Percentiles rank a stretch among this genome's conserved stretches.
Conservation (phyloP, 352 stramenopile species). For the Thalassiosira sp. region DNA sequence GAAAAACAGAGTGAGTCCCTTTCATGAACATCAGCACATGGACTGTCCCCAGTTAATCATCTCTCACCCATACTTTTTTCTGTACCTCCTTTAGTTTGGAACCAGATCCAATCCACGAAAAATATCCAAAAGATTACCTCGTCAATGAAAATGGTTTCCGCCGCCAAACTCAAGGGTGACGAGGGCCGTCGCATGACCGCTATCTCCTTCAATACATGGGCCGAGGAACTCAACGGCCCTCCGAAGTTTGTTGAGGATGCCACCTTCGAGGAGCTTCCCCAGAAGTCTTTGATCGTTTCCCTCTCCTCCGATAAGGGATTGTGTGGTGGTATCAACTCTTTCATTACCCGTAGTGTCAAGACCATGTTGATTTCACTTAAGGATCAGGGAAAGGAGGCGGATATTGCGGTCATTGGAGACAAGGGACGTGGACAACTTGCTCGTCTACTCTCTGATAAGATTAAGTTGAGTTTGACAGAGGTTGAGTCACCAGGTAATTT, state of each 20-base stretch:
- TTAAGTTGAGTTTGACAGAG: conserved; percentile 72
- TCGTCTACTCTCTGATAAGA: conserved; percentile 82
- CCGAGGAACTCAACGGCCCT: conserved; percentile 84
- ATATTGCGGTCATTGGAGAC: conserved; percentile 94
- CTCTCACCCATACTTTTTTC: conserved; percentile 22
- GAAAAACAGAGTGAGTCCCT: conserved; percentile 94
- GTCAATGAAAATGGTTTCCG: conserved; percentile 99
- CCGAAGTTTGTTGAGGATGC: conserved; percentile 86
- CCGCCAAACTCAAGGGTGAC: conserved; percentile 97
- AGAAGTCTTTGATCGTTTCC: conserved; percentile 93
- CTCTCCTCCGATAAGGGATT: conserved; percentile 97
- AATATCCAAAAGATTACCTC: conserved; percentile 99
- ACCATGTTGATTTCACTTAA: conserved; percentile 84
- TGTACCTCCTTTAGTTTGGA: conserved; percentile 84
- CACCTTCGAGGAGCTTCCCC: conserved; percentile 87
- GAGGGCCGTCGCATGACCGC: conserved; percentile 82
- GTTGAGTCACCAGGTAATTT: conserved; percentile 87
- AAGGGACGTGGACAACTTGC: conserved; percentile 94
- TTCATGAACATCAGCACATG: not conserved
- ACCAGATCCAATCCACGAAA: conserved; percentile 97
- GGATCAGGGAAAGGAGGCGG: conserved; percentile 82
- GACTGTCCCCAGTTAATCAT: conserved; percentile 43
- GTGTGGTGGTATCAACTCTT: conserved; percentile 98
- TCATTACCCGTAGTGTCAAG: conserved; percentile 90
- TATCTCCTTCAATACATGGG: conserved; percentile 83